These are phyloP conservation scores for Hypoxylon trugodes DNA, from an alignment of 495 filamentous ascomycete species.

Conservation along the genomic window DNA sequence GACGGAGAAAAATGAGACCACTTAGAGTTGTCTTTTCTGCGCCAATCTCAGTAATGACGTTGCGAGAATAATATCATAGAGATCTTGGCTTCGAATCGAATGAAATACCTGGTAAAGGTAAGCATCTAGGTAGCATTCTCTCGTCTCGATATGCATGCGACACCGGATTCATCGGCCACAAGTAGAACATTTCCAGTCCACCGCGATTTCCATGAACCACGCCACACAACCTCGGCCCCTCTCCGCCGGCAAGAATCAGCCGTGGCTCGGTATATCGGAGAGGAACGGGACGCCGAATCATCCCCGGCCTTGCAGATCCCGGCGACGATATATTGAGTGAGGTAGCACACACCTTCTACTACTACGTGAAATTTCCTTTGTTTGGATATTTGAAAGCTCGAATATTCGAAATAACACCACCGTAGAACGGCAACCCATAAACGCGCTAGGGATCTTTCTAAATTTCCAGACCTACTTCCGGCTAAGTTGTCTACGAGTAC, in stretches of 20 bases:
- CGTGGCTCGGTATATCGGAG: slow-evolving; percentile 16
- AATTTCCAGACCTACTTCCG: neutral
- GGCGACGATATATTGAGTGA: neutral
- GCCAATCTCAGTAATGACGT: neutral
- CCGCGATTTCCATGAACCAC: neutral
- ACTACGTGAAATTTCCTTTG: neutral
- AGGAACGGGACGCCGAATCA: slow-evolving; percentile 33
- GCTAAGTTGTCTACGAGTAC: neutral
- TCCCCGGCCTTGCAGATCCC: slow-evolving; percentile 19
- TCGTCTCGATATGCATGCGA: neutral
- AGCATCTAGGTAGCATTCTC: neutral
- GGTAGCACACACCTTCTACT: neutral
- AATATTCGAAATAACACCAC: neutral
- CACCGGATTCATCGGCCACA: too few species aligned
- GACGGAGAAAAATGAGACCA: neutral
- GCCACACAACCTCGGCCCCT: neutral
- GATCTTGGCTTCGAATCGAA: neutral
- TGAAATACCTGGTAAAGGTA: neutral
- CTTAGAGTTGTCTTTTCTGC: neutral
- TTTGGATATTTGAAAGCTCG: neutral
- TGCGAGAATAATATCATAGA: neutral
- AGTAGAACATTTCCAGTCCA: too few species aligned
- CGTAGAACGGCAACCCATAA: neutral
- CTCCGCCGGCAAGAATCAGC: slow-evolving; percentile 15
- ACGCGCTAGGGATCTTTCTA: neutral